Percentiles rank a stretch among this genome's conserved stretches.
These are phyloP conservation scores for Fraxinus velutina DNA, from an alignment of 305 asterid genomes.

Conservation along the genomic window DNA sequence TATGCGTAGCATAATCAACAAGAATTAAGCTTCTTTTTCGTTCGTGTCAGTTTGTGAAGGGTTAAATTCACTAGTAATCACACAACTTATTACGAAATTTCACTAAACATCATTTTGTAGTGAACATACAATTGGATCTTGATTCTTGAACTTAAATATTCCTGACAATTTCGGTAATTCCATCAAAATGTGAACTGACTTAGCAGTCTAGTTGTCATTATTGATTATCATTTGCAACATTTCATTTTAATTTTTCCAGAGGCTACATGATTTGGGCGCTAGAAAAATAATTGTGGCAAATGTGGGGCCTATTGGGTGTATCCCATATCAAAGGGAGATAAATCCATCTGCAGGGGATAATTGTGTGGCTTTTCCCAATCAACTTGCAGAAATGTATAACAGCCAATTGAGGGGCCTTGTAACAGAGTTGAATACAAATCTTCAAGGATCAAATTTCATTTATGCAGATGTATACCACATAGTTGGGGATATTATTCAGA, in stretches of 20 bases:
- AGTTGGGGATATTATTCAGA: conserved; percentile 46
- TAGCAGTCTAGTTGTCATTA: background rate
- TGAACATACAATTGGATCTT: too few relatives aligned
- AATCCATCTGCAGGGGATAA: conserved; percentile 49
- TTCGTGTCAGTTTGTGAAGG: background rate
- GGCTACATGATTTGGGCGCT: conserved; percentile 59
- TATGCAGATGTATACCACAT: conserved; percentile 66
- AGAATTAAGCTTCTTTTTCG: background rate
- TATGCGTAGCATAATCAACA: background rate
- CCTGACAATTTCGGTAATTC: too few relatives aligned
- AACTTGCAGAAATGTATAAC: conserved; percentile 55
- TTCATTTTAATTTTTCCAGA: conserved; percentile 28
- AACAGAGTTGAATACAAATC: conserved; percentile 35
- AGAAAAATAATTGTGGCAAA: conserved; percentile 51
- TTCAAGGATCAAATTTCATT: conserved; percentile 44
- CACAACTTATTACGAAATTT: background rate
- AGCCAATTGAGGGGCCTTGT: conserved; percentile 45
- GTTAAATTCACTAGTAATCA: background rate
- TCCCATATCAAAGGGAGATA: conserved; percentile 62
- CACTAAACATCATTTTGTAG: too few relatives aligned
- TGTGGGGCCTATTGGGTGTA: conserved; percentile 83
- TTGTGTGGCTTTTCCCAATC: conserved; percentile 56
- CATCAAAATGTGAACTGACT: too few relatives aligned
- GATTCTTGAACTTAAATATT: too few relatives aligned
- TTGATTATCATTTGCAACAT: background rate